Evolutionary conservation across 352 stramenopile genomes (phyloP).

Genomic region (Hyphochytrium catenoides): DNA sequence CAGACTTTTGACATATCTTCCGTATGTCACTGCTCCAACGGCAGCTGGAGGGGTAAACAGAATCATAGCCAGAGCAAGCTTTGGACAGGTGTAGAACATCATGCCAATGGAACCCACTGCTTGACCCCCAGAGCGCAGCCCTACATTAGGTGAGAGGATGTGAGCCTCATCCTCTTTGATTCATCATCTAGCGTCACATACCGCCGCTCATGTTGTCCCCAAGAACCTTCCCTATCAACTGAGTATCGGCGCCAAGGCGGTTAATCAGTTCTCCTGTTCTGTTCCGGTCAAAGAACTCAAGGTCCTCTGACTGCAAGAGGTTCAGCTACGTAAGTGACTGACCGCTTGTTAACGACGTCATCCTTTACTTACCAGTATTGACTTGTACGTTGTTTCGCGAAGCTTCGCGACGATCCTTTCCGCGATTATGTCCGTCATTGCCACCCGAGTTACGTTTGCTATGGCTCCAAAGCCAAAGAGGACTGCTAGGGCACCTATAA

Average conservation of each 20-base stretch:
- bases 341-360: no score
- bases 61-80: conserved; percentile 67
- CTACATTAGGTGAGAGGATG: conserved; percentile 12
- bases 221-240: conserved; percentile 70
- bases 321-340: no score
- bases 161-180: not conserved
- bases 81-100: conserved; percentile 68
- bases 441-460: conserved; percentile 35
- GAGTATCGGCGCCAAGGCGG: conserved; percentile 58
- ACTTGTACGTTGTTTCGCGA: conserved; percentile 42
- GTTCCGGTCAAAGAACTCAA: conserved; percentile 67
- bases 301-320: no score
- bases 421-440: conserved; percentile 59
- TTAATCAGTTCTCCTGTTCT: conserved; percentile 74
- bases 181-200: not conserved
- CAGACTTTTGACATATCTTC: conserved; percentile 50
- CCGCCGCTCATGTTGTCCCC: conserved; percentile 54
- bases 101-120: conserved; percentile 55
- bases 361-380: conserved; percentile 37
- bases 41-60: conserved; percentile 71
- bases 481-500: conserved; percentile 18
- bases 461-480: conserved; percentile 39
- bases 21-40: conserved; percentile 57
- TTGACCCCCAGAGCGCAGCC: conserved; percentile 50
- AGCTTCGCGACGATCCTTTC: conserved; percentile 51